Conservation (phyloP, 2,329 filamentous ascomycete species). For the Thielaviopsis populi region DNA sequence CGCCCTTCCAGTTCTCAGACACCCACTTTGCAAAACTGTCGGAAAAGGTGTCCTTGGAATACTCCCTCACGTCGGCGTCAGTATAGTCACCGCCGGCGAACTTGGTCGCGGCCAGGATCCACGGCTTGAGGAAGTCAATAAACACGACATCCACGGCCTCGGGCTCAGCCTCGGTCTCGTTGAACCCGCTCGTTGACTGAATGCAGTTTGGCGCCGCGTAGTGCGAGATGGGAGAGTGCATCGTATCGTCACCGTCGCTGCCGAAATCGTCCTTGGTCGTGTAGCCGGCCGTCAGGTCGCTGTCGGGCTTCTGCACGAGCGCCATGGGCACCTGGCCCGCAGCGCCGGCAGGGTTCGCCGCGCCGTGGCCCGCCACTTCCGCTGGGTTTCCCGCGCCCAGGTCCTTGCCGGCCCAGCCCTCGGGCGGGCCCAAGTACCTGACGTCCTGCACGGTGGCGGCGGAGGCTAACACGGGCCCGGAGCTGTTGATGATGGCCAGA, state of each 20-base stretch:
- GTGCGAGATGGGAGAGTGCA: slow-evolving; percentile 60
- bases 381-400: neutral
- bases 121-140: slow-evolving; percentile 77
- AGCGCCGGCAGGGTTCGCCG: neutral
- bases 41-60: slow-evolving; percentile 40
- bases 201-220: slow-evolving; percentile 75
- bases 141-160: slow-evolving; percentile 77
- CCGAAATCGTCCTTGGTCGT: slow-evolving; percentile 79
- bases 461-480: slow-evolving; percentile 32
- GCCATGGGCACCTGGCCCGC: slow-evolving; percentile 5
- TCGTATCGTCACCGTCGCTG: slow-evolving; percentile 73
- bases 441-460: slow-evolving; percentile 26
- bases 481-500: slow-evolving; percentile 41
- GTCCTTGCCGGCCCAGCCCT: slow-evolving; percentile 26
- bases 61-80: slow-evolving; percentile 33
- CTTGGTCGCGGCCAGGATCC: slow-evolving; percentile 60
- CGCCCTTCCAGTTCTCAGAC: slow-evolving; percentile 39
- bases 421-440: slow-evolving; percentile 35
- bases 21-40: slow-evolving; percentile 44
- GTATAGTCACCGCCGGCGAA: slow-evolving; percentile 38
- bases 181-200: slow-evolving; percentile 51
- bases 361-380: too few species aligned
- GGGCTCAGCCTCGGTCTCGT: slow-evolving; percentile 35
- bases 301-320: slow-evolving; percentile 20
- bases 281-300: slow-evolving; percentile 52